phyloP scores from a whole-genome alignment of 805 yeast species.

The Candida mattraensis region DNA sequence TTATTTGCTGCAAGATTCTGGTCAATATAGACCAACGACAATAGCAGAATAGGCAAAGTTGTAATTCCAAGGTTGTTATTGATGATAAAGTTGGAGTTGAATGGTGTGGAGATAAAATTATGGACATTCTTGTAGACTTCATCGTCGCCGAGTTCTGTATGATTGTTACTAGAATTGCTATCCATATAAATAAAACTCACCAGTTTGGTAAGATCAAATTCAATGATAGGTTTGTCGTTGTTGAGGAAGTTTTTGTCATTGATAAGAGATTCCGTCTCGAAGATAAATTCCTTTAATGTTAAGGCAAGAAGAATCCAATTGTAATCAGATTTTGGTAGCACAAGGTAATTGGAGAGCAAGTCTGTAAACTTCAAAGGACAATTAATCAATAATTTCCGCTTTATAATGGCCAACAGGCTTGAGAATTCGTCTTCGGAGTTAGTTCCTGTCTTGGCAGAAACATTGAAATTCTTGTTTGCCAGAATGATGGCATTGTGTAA shows the following conservation, averaged over 20 bases:
- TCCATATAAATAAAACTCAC: conserved; percentile 19
- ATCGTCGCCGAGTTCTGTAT: conserved; percentile 17
- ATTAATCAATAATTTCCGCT: conserved; percentile 48
- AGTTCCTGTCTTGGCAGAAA: conserved; percentile 21
- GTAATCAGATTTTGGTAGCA: conserved; percentile 38
- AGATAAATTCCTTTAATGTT: conserved; percentile 47
- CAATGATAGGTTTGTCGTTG: conserved; percentile 27
- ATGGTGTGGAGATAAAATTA: conserved; percentile 22
- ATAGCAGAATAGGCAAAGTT: conserved; percentile 47
- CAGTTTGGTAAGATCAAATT: conserved; percentile 24
- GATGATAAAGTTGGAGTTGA: conserved; percentile 32
- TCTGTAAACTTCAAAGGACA: conserved; percentile 51
- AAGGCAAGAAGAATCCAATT: conserved; percentile 47
- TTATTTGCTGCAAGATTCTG: conserved; percentile 30
- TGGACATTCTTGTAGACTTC: conserved; percentile 23
- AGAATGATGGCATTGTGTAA: conserved; percentile 55
- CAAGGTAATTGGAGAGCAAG: conserved; percentile 46
- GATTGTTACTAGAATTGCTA: conserved; percentile 9
- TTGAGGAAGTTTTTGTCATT: conserved; percentile 21
- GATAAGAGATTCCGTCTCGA: conserved; percentile 26
- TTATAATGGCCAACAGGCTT: conserved; percentile 42
- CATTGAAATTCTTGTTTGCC: conserved; percentile 44
- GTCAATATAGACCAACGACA: conserved; percentile 30
- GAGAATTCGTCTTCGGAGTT: conserved; percentile 25
- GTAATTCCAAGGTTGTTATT: conserved; percentile 55